Conservation (phyloP, 352 stramenopile genomes). For the Plasmopara halstedii region DNA sequence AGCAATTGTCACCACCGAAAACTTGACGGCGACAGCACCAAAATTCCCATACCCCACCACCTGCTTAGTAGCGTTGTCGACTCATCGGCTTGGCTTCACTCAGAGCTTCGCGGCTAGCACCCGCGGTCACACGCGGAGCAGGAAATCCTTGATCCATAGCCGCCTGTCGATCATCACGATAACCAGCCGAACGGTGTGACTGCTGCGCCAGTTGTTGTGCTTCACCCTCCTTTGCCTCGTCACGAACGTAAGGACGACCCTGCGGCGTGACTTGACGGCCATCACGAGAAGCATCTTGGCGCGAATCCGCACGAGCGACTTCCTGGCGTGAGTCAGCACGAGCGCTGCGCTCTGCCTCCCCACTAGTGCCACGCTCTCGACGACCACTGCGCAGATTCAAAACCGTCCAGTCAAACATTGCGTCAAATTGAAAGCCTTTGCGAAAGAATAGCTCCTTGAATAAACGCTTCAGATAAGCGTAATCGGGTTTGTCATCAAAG, state of each 20-base stretch:
- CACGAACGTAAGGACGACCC: conserved; percentile 53
- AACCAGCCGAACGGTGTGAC: conserved; percentile 46
- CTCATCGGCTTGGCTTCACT: conserved; percentile 64
- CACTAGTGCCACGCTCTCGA: conserved; percentile 51
- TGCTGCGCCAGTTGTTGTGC: conserved; percentile 35
- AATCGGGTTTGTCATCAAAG: conserved; percentile 87
- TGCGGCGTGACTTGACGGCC: conserved; percentile 48
- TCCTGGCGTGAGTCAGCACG: conserved; percentile 53
- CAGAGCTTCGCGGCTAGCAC: conserved; percentile 44
- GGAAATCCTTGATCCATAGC: conserved; percentile 46
- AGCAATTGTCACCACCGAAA: conserved; percentile 13
- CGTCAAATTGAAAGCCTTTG: conserved; percentile 98
- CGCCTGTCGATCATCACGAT: conserved; percentile 45
- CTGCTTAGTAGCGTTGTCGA: conserved; percentile 68
- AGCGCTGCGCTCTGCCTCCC: conserved; percentile 56
- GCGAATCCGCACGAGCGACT: conserved; percentile 50
- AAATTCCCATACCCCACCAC: conserved; percentile 6
- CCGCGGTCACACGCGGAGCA: conserved; percentile 54
- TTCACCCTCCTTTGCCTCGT: conserved; percentile 59
- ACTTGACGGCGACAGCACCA: conserved; percentile 12
- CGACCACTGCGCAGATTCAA: conserved; percentile 77
- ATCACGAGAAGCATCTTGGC: conserved; percentile 38
- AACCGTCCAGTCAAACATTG: conserved; percentile 99
- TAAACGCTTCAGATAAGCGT: conserved; percentile 89
- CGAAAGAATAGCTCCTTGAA: conserved; percentile 99